Evolutionary conservation across 2,329 filamentous ascomycete genomes (phyloP).

Genomic region (Knoxdaviesia capensis): DNA sequence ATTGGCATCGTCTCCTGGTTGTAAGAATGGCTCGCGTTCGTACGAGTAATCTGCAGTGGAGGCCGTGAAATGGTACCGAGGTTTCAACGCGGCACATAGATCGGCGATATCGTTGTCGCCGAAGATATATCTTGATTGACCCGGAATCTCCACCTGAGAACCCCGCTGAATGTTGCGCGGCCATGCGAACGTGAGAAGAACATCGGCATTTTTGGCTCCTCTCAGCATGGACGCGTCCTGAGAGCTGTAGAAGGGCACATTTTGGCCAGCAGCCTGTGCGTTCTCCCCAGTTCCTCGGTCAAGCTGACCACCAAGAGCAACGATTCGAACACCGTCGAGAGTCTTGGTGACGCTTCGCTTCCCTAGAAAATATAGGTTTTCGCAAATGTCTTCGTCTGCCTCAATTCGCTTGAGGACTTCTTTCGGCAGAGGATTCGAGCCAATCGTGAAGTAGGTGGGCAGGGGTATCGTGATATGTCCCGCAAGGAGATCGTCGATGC

Average conservation of each 20-base stretch:
- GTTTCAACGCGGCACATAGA: conserved; percentile 59
- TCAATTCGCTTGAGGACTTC: conserved; percentile 54
- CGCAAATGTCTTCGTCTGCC: conserved; percentile 54
- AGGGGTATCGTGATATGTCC: conserved; percentile 59
- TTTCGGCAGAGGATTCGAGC: conserved; percentile 48
- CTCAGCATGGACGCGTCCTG: conserved; percentile 57
- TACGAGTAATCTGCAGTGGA: conserved; percentile 51
- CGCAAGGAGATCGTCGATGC: conserved; percentile 41
- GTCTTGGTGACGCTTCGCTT: conserved; percentile 80
- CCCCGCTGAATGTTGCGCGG: conserved; percentile 50
- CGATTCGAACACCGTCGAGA: conserved; percentile 70
- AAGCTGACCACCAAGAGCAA: conserved; percentile 60
- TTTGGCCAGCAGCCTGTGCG: conserved; percentile 18
- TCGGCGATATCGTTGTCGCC: conserved; percentile 54
- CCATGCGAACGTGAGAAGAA: conserved; percentile 77
- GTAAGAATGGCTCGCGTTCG: conserved; percentile 84
- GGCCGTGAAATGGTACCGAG: conserved; percentile 74
- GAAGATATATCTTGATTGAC: not conserved
- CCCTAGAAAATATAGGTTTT: conserved; percentile 80
- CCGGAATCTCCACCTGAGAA: conserved; percentile 37
- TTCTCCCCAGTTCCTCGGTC: conserved; percentile 15
- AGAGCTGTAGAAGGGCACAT: conserved; percentile 52
- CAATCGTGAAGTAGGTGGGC: conserved; percentile 80
- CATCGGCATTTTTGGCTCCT: conserved; percentile 63
- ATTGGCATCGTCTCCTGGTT: conserved; percentile 30